Base-by-base conservation (phyloP, 2,329 filamentous ascomycete species). In the Penicillium olsonii region DNA sequence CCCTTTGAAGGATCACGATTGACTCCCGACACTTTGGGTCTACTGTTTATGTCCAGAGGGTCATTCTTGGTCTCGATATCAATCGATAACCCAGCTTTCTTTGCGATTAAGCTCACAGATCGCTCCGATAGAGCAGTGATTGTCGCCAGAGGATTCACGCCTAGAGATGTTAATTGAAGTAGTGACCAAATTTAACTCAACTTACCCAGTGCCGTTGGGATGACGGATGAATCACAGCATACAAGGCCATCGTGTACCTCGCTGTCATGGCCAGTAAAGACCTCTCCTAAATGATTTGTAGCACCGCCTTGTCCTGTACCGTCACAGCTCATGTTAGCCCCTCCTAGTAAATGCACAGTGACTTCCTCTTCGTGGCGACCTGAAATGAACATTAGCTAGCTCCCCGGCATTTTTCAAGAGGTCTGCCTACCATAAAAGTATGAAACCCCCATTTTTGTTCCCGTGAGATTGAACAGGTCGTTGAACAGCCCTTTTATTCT, bases 61-160 rank as follows among this genome's bases (percentile, higher is more conserved):
- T 48, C 51, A 34, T 59, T 60, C 10, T 17, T 12, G 10, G 57
- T 59, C 11, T 43, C 22, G 4, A 53, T n/a, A 49, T 77, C 74
- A 43, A 85, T 78, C 5, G 48, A 53, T 10, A 84, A 70, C 0
- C 60, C 58, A 6, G 72, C 60, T 8, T 69, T 68, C 43, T 68
- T 55, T 2, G 77, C 74, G 42, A 80, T 79, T 5, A 75, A 63
- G 43, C 82, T 78, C 6, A 87, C 77, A 0, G 81, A 80, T 9
- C 85, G 75, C 67, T 88, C 85, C 0, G 85, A 84, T 17, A 89
- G 75, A 2, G 85, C 85, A 0, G 84, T 80, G 55, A 88, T 88
- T 1, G 85, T 88, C 1, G 85, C 85, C 44, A 87, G 78, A 0
- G 85, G 85, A 59, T 88, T 88, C 3, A 84, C 82, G 2, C 55